Conservation (phyloP, 495 filamentous ascomycete genomes). For the Elaphomyces granulatus region DNA sequence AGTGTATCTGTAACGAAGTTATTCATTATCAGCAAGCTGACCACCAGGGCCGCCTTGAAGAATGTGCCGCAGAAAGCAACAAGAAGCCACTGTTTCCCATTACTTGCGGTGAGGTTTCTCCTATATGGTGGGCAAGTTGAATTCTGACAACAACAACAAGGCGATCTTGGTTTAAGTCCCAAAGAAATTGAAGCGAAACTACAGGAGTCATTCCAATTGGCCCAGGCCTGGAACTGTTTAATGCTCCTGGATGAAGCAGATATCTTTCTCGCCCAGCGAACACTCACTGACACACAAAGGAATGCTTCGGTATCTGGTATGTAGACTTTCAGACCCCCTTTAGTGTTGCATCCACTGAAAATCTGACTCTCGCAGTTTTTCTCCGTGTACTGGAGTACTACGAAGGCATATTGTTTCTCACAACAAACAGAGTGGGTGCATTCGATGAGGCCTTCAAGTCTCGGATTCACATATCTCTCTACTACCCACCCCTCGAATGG, state of each 20-base stretch:
- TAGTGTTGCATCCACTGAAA: too few species aligned
- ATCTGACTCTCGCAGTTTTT: too few species aligned
- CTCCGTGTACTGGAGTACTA: conserved; percentile 46
- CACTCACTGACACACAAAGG: conserved; percentile 23
- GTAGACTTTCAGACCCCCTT: too few species aligned
- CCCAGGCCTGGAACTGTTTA: conserved; percentile 32
- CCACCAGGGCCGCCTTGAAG: too few species aligned
- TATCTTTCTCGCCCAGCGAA: conserved; percentile 38
- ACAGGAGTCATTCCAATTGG: conserved; percentile 24
- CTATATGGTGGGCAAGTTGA: too few species aligned
- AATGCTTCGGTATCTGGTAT: conserved; percentile 38
- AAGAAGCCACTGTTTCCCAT: conserved; percentile 17
- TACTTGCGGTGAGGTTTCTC: conserved; percentile 19
- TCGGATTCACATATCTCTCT: conserved; percentile 33
- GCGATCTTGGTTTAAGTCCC: conserved; percentile 8
- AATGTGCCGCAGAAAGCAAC: conserved; percentile 5
- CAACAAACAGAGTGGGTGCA: conserved; percentile 29
- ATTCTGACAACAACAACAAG: too few species aligned
- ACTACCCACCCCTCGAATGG: conserved; percentile 13
- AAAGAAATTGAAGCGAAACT: conserved; percentile 29
- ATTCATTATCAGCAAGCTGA: too few species aligned
- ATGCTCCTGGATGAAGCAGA: conserved; percentile 44
- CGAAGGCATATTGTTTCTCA: conserved; percentile 36
- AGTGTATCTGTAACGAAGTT: neutral
- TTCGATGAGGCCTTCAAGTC: conserved; percentile 36